A percentile compares a stretch with the other conserved stretches of the same genome.
These are phyloP conservation scores for Phytophthora macrochlamydospora DNA, from an alignment of 352 stramenopile genomes.

Conservation along the genomic window DNA sequence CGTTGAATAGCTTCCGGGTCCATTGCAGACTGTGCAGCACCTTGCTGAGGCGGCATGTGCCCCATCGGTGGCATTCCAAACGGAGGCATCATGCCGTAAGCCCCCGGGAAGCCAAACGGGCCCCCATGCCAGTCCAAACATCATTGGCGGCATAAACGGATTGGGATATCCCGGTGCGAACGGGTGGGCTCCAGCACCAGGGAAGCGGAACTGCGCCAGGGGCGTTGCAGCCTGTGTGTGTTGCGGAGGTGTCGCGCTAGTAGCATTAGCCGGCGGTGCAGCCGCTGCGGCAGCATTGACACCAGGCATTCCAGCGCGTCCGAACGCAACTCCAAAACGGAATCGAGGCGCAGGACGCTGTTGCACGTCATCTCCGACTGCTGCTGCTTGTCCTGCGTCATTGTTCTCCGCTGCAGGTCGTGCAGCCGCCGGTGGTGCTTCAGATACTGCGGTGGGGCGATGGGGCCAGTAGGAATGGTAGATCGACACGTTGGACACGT, in stretches of 20 bases:
- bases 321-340: conserved; percentile 35
- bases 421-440: conserved; percentile 27
- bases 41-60: conserved; percentile 25
- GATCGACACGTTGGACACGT: conserved; percentile 97
- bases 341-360: conserved; percentile 32
- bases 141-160: conserved; percentile 63
- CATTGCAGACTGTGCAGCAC: conserved; percentile 30
- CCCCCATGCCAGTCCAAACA: conserved; percentile 52
- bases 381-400: conserved; percentile 14
- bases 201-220: conserved; percentile 12
- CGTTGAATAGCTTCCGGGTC: conserved; percentile 55
- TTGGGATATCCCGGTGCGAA: conserved; percentile 52
- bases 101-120: conserved; percentile 61
- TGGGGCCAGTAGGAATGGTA: conserved; percentile 89
- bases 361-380: conserved; percentile 15
- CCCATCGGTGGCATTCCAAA: conserved; percentile 43
- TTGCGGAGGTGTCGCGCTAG: conserved; percentile 7
- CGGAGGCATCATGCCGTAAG: conserved; percentile 60
- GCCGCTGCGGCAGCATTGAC: conserved; percentile 9
- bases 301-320: conserved; percentile 14
- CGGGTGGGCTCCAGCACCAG: conserved; percentile 32
- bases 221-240: no score
- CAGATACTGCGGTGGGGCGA: conserved; percentile 43
- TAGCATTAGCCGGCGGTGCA: conserved; percentile 20
- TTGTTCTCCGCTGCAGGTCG: conserved; percentile 28